These are phyloP conservation scores for Fusarium palustre DNA, from an alignment of 2,329 filamentous ascomycete genomes.

Conservation along the genomic window DNA sequence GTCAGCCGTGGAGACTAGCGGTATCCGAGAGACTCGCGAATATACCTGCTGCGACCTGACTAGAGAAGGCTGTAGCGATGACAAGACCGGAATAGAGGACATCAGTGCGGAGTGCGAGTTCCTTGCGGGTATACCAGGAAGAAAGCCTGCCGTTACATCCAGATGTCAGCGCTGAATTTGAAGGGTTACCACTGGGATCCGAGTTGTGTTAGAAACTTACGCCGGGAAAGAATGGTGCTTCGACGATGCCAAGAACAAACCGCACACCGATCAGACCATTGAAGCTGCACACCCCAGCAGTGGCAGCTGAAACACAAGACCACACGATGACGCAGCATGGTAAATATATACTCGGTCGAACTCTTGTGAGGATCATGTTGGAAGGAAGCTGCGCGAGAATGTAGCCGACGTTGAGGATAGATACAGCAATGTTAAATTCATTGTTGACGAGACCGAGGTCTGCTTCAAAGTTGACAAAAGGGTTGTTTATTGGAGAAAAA, in stretches of 20 bases:
- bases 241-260: constrained; percentile 42
- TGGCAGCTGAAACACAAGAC: constrained; percentile 41
- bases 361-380: constrained; percentile 32
- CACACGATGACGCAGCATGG: constrained; percentile 36
- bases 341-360: constrained; percentile 36
- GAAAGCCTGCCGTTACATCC: not conserved
- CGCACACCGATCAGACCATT: constrained; percentile 24
- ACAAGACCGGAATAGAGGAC: constrained; percentile 44
- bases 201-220: too few species aligned
- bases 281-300: constrained; percentile 29
- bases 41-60: constrained; percentile 44
- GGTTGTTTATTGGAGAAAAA: too few species aligned
- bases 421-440: constrained; percentile 44
- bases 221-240: constrained; percentile 41
- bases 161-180: not conserved
- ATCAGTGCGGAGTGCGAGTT: constrained; percentile 44
- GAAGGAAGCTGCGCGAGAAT: constrained; percentile 28
- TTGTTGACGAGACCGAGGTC: constrained; percentile 43
- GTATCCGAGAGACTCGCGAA: constrained; percentile 34
- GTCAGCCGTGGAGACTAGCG: constrained; percentile 53
- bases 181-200: too few species aligned
- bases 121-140: constrained; percentile 45
- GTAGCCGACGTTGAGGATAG: constrained; percentile 45
- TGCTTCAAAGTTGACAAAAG: too few species aligned
- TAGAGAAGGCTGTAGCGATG: constrained; percentile 39